phyloP scores from a whole-genome alignment of 495 filamentous ascomycete genomes.

The Jackrogersella minutella region DNA sequence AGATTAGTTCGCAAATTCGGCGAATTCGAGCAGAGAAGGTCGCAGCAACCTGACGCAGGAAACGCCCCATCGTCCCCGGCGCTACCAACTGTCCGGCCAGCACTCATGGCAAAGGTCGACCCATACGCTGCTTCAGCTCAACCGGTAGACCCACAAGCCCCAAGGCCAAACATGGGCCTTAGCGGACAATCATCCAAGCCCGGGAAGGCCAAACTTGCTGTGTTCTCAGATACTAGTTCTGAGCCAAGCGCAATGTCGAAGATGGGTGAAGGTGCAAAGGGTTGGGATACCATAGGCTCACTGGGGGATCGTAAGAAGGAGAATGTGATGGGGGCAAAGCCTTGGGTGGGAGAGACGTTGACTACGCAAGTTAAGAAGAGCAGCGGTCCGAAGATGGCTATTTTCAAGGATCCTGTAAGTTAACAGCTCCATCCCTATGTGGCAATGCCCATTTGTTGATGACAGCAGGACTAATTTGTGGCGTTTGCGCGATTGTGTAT shows the following conservation, averaged over 20 bases:
- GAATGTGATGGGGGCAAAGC: slow-evolving; percentile 84
- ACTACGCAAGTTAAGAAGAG: slow-evolving; percentile 82
- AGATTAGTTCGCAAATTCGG: slow-evolving; percentile 85
- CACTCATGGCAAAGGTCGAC: slow-evolving; percentile 83
- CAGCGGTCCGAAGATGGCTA: slow-evolving; percentile 79
- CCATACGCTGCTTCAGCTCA: slow-evolving; percentile 68
- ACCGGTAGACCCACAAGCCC: slow-evolving; percentile 71
- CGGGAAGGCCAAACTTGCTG: slow-evolving; percentile 81
- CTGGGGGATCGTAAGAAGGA: slow-evolving; percentile 91
- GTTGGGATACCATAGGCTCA: slow-evolving; percentile 92
- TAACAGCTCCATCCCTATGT: slow-evolving; percentile 42
- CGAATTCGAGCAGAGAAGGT: slow-evolving; percentile 85
- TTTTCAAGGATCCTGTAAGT: slow-evolving; percentile 98
- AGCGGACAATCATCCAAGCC: slow-evolving; percentile 63
- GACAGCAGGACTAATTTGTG: slow-evolving; percentile 94
- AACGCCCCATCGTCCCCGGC: slow-evolving; percentile 85
- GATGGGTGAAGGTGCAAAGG: slow-evolving; percentile 63
- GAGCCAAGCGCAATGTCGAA: slow-evolving; percentile 58
- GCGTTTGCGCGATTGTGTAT: slow-evolving; percentile 59
- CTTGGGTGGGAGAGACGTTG: slow-evolving; percentile 91
- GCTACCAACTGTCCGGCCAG: slow-evolving; percentile 81
- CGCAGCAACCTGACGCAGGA: slow-evolving; percentile 61
- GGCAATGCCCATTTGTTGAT: slow-evolving; percentile 77
- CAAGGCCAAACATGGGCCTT: slow-evolving; percentile 56
- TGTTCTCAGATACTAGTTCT: slow-evolving; percentile 83